Evolutionary conservation across 306 rosid species (phyloP), one percentile per base, ranked within the genome.

Genomic region (Cicer pinnatifidum): DNA sequence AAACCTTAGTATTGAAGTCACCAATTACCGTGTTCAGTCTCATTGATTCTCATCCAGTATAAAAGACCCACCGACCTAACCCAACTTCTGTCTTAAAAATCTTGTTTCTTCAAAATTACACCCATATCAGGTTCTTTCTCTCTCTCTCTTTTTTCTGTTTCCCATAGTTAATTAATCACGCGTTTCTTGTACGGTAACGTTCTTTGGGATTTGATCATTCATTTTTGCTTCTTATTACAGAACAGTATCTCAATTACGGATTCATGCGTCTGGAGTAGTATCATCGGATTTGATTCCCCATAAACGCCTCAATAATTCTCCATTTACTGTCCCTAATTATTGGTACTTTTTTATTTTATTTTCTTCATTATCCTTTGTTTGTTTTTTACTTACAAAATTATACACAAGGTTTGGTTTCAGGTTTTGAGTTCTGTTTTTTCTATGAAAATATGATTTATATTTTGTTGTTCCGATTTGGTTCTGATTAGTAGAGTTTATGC

Each of bases 131-230:
- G 75, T 86, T 33, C 46, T 17, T 23, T 46, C 33, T 44, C 10
- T 46, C 10, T 46, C 35, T 67, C 10, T 67, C 12, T 56, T 5
- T 54, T 53, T 6, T 8, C 13, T 43, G 10, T 3, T 9, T 17
- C 16, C 39, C 44, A 60, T 47, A 47, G 46, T 78, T 78, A 44
- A 46, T 17, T 47, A 56, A 20, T 43, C 67, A 20, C 60, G 62
- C 72, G 8, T 45, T 45, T 63, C 56, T 48, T 40, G 16, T 65
- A 6, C 57, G 11, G 20, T 7, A 40, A 35, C 64, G 12, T 67
- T 73, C 80, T 54, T 67, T 43, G 20, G 1, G 69, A 71, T 84
- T 82, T 82, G 48, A 73, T 78, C 33, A 23, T 46, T 33, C 35
- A 33, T 20, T 67, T 47, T 62, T 47, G 3, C 76, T 68, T 72